Conservation (phyloP, 768 basidiomycete species). For the Boletus rubroflammeus region DNA sequence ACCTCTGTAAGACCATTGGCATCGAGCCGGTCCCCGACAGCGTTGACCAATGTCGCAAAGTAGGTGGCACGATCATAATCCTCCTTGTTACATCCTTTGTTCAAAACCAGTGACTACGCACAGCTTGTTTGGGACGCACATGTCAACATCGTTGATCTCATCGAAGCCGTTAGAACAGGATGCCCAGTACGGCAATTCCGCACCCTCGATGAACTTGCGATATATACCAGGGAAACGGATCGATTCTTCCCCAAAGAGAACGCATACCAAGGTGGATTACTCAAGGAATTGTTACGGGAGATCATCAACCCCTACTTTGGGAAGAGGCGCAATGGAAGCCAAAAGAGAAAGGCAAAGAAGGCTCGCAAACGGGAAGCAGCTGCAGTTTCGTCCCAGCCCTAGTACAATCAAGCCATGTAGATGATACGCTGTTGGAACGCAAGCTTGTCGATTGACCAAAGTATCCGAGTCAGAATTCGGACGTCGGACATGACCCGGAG, state of each 20-base stretch:
- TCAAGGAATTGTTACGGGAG: constrained; percentile 28
- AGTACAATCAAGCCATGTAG: constrained; percentile 3
- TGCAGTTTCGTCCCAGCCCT: neutral
- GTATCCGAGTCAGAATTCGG: neutral
- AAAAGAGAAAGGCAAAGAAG: constrained; percentile 15
- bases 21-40: constrained; percentile 14
- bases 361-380: constrained; percentile 11
- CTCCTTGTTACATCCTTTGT: neutral
- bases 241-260: constrained; percentile 29
- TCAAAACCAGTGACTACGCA: neutral
- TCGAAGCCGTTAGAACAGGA: constrained; percentile 15
- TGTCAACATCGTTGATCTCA: constrained; percentile 33
- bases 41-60: constrained; percentile 18
- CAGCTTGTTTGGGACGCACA: constrained; percentile 24
- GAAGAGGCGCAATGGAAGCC: constrained; percentile 17
- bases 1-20: constrained; percentile 16
- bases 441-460: neutral
- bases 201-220: constrained; percentile 17
- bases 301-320: constrained; percentile 19
- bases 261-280: constrained; percentile 28
- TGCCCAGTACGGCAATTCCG: constrained; percentile 19
- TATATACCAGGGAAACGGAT: constrained; percentile 17
- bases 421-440: neutral
- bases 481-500: neutral
- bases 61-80: neutral